These are phyloP conservation scores for Colletotrichum abscissum DNA, from an alignment of 2,329 filamentous ascomycete species.

Conservation along the genomic window DNA sequence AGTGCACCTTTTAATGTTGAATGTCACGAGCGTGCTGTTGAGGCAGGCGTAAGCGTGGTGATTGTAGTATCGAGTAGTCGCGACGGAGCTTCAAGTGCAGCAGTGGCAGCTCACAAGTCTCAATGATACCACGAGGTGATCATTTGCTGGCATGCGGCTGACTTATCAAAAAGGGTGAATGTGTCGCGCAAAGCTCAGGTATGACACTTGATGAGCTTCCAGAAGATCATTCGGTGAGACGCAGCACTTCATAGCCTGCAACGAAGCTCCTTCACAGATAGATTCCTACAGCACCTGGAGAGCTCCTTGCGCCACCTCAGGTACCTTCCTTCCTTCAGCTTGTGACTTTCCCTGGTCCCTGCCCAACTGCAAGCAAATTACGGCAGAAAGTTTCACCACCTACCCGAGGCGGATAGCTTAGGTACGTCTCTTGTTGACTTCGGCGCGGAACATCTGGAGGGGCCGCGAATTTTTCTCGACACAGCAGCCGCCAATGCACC, in stretches of 20 bases:
- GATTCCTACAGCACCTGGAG: neutral
- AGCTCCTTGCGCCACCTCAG: neutral
- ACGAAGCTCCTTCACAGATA: neutral
- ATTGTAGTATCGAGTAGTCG: neutral
- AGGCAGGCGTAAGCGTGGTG: neutral
- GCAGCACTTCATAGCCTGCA: slow-evolving; percentile 8
- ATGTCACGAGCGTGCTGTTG: neutral
- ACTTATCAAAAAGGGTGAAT: neutral
- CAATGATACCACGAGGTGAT: neutral
- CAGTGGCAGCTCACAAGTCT: neutral
- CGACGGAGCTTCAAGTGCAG: neutral
- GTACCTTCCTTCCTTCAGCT: neutral
- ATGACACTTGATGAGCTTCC: neutral
- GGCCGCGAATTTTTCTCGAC: neutral
- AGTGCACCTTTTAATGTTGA: neutral
- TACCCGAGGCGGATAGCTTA: neutral
- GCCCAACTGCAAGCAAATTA: neutral
- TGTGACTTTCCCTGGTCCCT: neutral
- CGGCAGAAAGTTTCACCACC: slow-evolving; percentile 16
- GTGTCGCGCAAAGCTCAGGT: neutral
- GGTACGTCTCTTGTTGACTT: slow-evolving; percentile 25
- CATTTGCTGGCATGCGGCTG: neutral
- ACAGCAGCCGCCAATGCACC: slow-evolving; percentile 8
- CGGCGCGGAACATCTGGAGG: slow-evolving; percentile 18
- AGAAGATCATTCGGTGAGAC: neutral